Base-by-base conservation (phyloP, 1,139 yeast species). In the Kazachstania sp. region DNA sequence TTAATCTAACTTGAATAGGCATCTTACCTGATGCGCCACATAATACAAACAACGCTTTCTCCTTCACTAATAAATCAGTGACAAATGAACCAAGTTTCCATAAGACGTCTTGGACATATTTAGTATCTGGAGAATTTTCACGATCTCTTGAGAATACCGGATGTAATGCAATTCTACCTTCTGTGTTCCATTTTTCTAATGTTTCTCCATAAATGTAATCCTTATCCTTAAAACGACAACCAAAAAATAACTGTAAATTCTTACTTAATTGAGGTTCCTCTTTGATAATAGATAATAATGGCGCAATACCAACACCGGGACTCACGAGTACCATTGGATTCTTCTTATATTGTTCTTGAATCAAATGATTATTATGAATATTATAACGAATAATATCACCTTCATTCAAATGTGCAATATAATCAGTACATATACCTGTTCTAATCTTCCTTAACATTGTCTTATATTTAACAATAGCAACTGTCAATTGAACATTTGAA, bases 11-110 rank as follows among this genome's bases (percentile, higher is more conserved):
- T 62, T 92, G 94, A 36, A 81, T 75, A 0, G 99, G 98, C 98
- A 92, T 94, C 53, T 80, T 78, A 0, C 98, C 98, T 34, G 95
- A 82, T 12, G 95, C 83, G 0, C 98, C 97, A 70, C 98, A 90
- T 2, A 92, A 72, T 62, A 83, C 88, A 5, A 88, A 67, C 0
- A 75, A 66, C 0, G 86, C 94, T 18, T 71, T 62, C 40, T 75
- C 59, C n/a, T 79, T 69, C 3, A 77, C 63, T 8, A 88, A 63
- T 45, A 81, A 63, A 8, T 78, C 73, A 1, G 74, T 77, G 2
- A 88, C 66, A 26, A 70, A 45, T 3, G 69, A 63, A 31, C 72
- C 71, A 43, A 81, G 65, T 28, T 69, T 67, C 68, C 76, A 83
- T 39, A 88, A 58, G 38, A 72, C 71, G 58, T 86, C 86, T 60